A percentile compares a stretch with the other conserved stretches of the same genome.
These are phyloP conservation scores for Dryas integrifolia DNA, from an alignment of 331 rosid genomes.

Conservation along the genomic window DNA sequence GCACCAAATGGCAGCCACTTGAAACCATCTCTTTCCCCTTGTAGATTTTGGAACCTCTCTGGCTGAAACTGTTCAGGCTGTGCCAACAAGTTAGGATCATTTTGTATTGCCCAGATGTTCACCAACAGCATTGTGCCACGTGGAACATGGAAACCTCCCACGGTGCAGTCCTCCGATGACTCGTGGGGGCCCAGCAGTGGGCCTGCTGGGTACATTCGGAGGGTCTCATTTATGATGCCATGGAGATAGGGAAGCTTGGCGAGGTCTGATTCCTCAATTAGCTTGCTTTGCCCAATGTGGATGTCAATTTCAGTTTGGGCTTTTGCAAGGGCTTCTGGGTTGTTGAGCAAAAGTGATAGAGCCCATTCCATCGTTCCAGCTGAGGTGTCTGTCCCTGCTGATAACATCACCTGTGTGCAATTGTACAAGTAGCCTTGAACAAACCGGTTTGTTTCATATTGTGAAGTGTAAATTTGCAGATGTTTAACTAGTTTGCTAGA, in stretches of 20 bases:
- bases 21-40: constrained; percentile 11
- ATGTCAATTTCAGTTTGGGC: constrained; percentile 18
- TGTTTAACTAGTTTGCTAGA: neutral
- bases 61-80: constrained; percentile 31
- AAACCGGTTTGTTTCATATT: neutral
- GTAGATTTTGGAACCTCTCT: constrained; percentile 24
- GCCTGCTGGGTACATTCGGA: constrained; percentile 28
- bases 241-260: constrained; percentile 23
- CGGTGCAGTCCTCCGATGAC: constrained; percentile 29
- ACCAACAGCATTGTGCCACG: constrained; percentile 39
- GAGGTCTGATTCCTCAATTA: constrained; percentile 35
- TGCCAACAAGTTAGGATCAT: constrained; percentile 26
- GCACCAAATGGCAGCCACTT: constrained; percentile 36
- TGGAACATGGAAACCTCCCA: constrained; percentile 30
- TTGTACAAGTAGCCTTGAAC: neutral
- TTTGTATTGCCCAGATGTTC: constrained; percentile 36
- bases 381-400: constrained; percentile 39
- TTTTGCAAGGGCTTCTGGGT: constrained; percentile 24
- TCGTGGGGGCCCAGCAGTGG: constrained; percentile 31
- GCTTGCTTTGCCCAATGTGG: constrained; percentile 1
- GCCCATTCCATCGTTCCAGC: constrained; percentile 41
- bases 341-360: constrained; percentile 30
- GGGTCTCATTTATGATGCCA: constrained; percentile 31
- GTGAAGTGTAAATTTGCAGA: neutral
- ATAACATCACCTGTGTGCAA: constrained; percentile 10